A percentile compares a stretch with the other conserved stretches of the same genome.
Evolutionary conservation across 345 rosid genomes (phyloP).

Genomic region (Nasturtium officinale): DNA sequence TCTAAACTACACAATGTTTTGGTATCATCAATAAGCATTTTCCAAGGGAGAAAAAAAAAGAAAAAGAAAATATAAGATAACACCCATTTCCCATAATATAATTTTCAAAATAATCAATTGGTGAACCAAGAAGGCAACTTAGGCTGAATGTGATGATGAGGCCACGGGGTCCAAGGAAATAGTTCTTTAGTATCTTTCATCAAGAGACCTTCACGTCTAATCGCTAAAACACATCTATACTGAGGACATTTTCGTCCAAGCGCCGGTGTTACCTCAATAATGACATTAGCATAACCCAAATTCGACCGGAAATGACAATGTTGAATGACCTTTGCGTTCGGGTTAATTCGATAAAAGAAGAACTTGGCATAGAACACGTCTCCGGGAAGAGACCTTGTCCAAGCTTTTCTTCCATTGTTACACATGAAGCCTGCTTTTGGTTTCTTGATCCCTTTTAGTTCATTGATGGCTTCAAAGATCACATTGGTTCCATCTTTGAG

Average conservation of each 20-base stretch:
- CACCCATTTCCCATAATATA: background rate
- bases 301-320: conserved; percentile 39
- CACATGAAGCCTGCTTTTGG: conserved; percentile 43
- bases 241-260: conserved; percentile 26
- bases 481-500: conserved; percentile 41
- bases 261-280: conserved; percentile 26
- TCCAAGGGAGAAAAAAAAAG: background rate
- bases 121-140: conserved; percentile 4
- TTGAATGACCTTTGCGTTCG: conserved; percentile 23
- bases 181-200: conserved; percentile 41
- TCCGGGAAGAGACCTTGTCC: conserved; percentile 42
- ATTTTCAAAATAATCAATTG: background rate
- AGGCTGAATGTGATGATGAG: conserved; percentile 38
- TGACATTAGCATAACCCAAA: conserved; percentile 25
- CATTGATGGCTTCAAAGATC: conserved; percentile 40
- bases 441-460: conserved; percentile 38
- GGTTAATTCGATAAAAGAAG: conserved; percentile 38
- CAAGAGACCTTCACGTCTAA: conserved; percentile 38
- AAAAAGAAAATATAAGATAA: background rate
- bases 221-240: conserved; percentile 34
- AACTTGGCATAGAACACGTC: conserved; percentile 32
- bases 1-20: background rate
- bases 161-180: conserved; percentile 43
- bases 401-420: background rate
- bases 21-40: background rate